A percentile compares a stretch with the other conserved stretches of the same genome.
Evolutionary conservation across 148 eudicot genomes (phyloP).

Genomic region (Amaranthus cruentus): DNA sequence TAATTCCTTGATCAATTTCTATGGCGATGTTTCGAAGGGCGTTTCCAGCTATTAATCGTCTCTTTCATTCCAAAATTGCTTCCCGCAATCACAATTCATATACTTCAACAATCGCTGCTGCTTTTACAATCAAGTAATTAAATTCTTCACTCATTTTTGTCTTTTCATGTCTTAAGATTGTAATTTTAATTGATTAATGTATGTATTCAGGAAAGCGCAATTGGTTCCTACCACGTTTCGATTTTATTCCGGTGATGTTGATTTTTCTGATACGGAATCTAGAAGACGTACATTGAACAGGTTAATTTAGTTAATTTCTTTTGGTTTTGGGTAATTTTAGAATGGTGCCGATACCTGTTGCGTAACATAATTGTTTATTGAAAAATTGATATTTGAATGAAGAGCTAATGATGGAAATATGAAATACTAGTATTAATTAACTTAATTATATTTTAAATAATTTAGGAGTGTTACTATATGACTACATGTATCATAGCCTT

Average conservation of each 20-base stretch:
- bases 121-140: slow-evolving; percentile 11
- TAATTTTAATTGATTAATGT: background rate
- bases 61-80: slow-evolving; percentile 14
- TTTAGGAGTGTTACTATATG: no score
- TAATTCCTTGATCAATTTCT: background rate
- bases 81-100: background rate
- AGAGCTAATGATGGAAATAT: no score
- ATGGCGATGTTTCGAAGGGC: slow-evolving; percentile 29
- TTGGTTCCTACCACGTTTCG: slow-evolving; percentile 17
- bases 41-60: slow-evolving; percentile 10
- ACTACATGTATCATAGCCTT: no score
- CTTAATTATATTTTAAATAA: no score
- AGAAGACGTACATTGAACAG: slow-evolving; percentile 69
- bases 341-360: no score
- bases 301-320: slow-evolving; percentile 19
- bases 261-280: slow-evolving; percentile 72
- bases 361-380: background rate
- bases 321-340: background rate
- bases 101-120: slow-evolving; percentile 4
- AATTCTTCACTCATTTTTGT: background rate
- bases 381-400: background rate
- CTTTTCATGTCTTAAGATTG: background rate
- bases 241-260: slow-evolving; percentile 37
- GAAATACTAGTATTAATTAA: no score
- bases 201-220: slow-evolving; percentile 11